Evolutionary conservation across 208 protist genomes (phyloP).

Genomic region (Herpetomonas tarakana): DNA sequence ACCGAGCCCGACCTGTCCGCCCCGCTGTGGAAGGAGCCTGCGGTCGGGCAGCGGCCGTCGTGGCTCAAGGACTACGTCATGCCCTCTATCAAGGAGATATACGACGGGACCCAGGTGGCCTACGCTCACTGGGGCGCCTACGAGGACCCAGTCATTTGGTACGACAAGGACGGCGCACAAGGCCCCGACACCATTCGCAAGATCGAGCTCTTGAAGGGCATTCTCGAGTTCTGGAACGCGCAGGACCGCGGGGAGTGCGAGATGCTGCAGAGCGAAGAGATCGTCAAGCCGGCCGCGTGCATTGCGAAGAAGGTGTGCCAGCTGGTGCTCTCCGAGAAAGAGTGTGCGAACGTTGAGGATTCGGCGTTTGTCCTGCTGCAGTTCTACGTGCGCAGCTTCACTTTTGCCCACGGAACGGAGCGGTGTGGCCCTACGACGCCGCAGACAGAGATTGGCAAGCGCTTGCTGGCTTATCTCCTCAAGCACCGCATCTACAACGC

Average conservation of each 20-base stretch:
- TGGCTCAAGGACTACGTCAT: constrained; percentile 11
- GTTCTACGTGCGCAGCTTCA: constrained; percentile 63
- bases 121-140: constrained; percentile 10
- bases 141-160: constrained; percentile 23
- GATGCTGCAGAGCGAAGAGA: constrained; percentile 46
- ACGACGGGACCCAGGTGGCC: constrained; percentile 28
- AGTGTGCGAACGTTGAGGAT: constrained; percentile 68
- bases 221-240: constrained; percentile 83
- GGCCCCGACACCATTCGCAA: constrained; percentile 77
- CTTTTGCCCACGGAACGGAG: constrained; percentile 18
- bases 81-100: constrained; percentile 22
- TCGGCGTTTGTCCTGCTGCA: constrained; percentile 68
- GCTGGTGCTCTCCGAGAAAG: constrained; percentile 28
- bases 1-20: too few relatives aligned
- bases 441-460: constrained; percentile 35
- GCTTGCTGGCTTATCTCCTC: constrained; percentile 50
- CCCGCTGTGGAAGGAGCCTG: neutral
- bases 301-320: constrained; percentile 47
- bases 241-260: constrained; percentile 64
- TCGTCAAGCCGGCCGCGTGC: constrained; percentile 12
- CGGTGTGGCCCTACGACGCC: constrained; percentile 21
- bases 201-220: constrained; percentile 68
- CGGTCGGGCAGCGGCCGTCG: neutral
- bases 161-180: constrained; percentile 64
- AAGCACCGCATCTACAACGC: constrained; percentile 78